Conservation (phyloP, 768 basidiomycete species). For the Lactifluus pinguis region DNA sequence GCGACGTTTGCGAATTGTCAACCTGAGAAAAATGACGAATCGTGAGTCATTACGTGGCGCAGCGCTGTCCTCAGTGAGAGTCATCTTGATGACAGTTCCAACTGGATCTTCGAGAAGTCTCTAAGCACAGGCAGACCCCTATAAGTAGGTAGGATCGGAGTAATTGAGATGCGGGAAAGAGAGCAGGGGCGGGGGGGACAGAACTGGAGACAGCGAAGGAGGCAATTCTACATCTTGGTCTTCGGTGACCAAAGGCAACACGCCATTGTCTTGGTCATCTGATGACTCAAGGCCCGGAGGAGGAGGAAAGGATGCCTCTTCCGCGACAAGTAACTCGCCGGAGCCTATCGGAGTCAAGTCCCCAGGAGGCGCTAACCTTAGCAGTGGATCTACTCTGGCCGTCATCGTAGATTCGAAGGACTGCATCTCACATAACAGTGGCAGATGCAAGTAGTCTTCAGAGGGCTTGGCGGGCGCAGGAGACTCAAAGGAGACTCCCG, state of each 20-base stretch:
- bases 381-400: slow-evolving; percentile 44
- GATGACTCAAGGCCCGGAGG: background rate
- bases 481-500: slow-evolving; percentile 51
- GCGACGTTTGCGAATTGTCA: slow-evolving; percentile 19
- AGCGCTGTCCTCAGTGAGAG: slow-evolving; percentile 56
- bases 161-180: slow-evolving; percentile 14
- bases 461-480: slow-evolving; percentile 46
- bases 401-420: slow-evolving; percentile 80
- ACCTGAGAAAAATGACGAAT: slow-evolving; percentile 64
- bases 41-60: slow-evolving; percentile 81
- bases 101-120: slow-evolving; percentile 46
- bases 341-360: background rate
- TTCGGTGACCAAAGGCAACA: slow-evolving; percentile 4
- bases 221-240: slow-evolving; percentile 4
- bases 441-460: slow-evolving; percentile 29
- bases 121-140: slow-evolving; percentile 65
- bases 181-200: slow-evolving; percentile 7
- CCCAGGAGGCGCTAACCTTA: background rate
- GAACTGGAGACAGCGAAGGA: slow-evolving; percentile 1
- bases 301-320: background rate
- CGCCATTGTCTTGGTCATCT: slow-evolving; percentile 9
- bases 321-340: background rate
- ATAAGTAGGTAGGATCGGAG: slow-evolving; percentile 34
- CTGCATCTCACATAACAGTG: slow-evolving; percentile 72
- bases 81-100: slow-evolving; percentile 64